These are phyloP conservation scores for Paraconiothyrium sp. DNA, from an alignment of 2,329 filamentous ascomycete genomes.

Conservation along the genomic window DNA sequence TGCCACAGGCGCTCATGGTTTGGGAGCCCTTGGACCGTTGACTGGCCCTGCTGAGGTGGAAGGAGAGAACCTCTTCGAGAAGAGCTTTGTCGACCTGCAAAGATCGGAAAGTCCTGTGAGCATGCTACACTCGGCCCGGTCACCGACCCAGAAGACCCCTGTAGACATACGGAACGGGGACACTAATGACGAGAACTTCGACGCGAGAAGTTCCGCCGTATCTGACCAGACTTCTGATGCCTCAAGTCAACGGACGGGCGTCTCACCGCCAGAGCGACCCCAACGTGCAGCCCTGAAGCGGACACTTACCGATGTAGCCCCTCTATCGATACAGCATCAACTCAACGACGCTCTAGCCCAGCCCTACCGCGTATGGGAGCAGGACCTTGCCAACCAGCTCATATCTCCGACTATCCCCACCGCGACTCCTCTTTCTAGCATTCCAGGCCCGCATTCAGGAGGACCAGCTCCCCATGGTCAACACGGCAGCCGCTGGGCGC, in stretches of 20 bases:
- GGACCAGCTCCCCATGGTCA: constrained; percentile 72
- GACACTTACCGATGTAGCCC: constrained; percentile 84
- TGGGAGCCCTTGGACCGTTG: constrained; percentile 69
- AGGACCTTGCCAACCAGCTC: constrained; percentile 53
- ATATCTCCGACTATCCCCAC: constrained; percentile 59
- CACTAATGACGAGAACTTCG: constrained; percentile 24
- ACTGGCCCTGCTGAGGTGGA: constrained; percentile 81
- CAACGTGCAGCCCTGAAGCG: constrained; percentile 76
- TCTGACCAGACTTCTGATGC: constrained; percentile 36
- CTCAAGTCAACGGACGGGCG: constrained; percentile 30
- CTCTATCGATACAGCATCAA: constrained; percentile 79
- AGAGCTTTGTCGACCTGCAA: constrained; percentile 72
- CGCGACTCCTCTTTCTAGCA: constrained; percentile 45
- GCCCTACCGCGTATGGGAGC: constrained; percentile 73
- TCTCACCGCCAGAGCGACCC: constrained; percentile 36
- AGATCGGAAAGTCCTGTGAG: constrained; percentile 56
- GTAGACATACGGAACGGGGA: constrained; percentile 20
- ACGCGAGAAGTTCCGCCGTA: constrained; percentile 27
- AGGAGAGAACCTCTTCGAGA: constrained; percentile 84
- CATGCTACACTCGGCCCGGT: constrained; percentile 38
- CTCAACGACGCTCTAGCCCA: constrained; percentile 86
- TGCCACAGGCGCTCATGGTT: constrained; percentile 63
- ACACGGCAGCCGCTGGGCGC: constrained; percentile 86
- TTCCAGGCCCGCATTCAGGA: constrained; percentile 45
- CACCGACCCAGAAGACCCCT: constrained; percentile 29